Evolutionary conservation across 148 eudicot genomes (phyloP).

Genomic region (Nyssa sinensis): DNA sequence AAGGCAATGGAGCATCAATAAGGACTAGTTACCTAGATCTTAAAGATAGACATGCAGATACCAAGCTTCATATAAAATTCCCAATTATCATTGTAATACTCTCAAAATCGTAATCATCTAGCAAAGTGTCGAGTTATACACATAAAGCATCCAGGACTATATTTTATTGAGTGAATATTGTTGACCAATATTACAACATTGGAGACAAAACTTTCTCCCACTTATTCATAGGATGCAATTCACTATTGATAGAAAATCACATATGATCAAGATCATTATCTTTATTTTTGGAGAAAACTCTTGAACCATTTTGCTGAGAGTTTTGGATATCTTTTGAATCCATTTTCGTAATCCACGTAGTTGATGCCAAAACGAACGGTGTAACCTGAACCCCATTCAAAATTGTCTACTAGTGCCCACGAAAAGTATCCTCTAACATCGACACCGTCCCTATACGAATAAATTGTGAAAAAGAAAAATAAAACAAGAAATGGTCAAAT

Average conservation of each 20-base stretch:
- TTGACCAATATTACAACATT: no score
- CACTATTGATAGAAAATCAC: background rate
- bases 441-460: background rate
- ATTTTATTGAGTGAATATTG: no score
- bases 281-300: background rate
- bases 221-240: no score
- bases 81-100: no score
- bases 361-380: slow-evolving; percentile 9
- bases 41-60: no score
- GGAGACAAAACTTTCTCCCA: no score
- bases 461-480: background rate
- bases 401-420: slow-evolving; percentile 14
- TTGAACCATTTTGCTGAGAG: slow-evolving; percentile 3
- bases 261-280: background rate
- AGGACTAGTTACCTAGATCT: no score
- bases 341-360: slow-evolving; percentile 9
- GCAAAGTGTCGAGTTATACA: no score
- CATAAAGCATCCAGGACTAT: no score
- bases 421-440: slow-evolving; percentile 9
- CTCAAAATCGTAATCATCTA: no score
- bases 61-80: no score
- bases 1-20: no score
- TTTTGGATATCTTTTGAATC: slow-evolving; percentile 5
- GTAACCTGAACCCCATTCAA: slow-evolving; percentile 17
- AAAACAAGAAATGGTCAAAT: background rate